Base-by-base conservation (phyloP, 108 stramenopile species). In the Pseudonitzschia delicatissima region DNA sequence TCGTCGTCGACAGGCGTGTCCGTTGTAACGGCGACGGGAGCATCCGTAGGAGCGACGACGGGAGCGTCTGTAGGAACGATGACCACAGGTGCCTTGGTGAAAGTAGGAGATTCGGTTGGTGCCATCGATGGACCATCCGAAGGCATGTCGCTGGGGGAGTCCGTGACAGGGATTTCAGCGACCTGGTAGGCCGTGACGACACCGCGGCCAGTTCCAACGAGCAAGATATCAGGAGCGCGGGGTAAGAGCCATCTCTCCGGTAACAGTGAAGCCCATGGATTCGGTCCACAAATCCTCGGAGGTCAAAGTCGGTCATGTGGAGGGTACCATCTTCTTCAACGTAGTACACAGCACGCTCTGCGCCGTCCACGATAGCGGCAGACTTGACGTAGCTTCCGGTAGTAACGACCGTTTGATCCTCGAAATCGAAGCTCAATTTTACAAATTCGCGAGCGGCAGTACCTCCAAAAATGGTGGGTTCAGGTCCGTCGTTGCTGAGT, bases 181-280 rank as follows among this genome's bases (percentile, higher is more conserved):
- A 75, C 66, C 39, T 64, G 49, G 13, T 57, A 51, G 23, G 74
- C 67, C 2, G 18, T 55, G n/a, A 75, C 37, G 40, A 36, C 40
- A 28, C 74, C 74, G n/a, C 31, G 8, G 4, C 15, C 17, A 45
- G 62, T 60, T n/a, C 51, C 67, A 47, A 64, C 62, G 48, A 60
- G 47, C 12, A 75, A 15, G 21, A 68, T 40, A 36, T 50, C 48
- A n/a, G n/a, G n/a, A 15, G 62, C 52, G 39, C 67, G 36, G 21
- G 32, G 36, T 68, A 11, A 75, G 13, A 7, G 74, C 74, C 62
- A 75, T 68, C 58, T 75, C 74, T 44, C 74, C 67, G 12, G 57
- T 15, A 20, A 75, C 67, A 17, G 60, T 18, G 20, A 68, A 45
- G 40, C 45, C 58, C 15, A 58, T 5, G 32, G 57, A 25, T 25